Base-by-base conservation (phyloP, 306 rosid species). In the Pyrus pyrifolia region DNA sequence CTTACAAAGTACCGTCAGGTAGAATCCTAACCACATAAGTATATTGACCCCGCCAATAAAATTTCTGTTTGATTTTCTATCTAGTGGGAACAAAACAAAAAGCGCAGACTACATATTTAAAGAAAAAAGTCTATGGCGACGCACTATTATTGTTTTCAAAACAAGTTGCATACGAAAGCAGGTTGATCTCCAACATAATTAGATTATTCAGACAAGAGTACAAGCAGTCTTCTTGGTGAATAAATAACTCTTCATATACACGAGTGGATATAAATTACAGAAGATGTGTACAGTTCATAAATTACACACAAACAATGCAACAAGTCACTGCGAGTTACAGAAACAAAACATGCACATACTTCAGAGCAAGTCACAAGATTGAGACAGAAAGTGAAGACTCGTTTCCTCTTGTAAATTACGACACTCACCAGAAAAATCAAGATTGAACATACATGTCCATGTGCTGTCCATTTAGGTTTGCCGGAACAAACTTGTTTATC, bases 231-330 rank as follows among this genome's bases (percentile, higher is more conserved):
- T 66, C 74, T 31, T 59, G 68, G 57, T 23, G 30, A 44, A 81
- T 71, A 76, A 71, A 52, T 64, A 71, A 58, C 68, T 27, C 68
- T 67, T 72, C 70, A 63, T 81, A 71, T 66, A 64, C 78, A 75
- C 45, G 62, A 51, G 27, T 78, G 67, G 61, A 80, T 52, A 88
- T 85, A 89, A 87, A 81, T 92, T 87, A 89, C 89, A 91, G 79
- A 77, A 85, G 81, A 78, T 85, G 83, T 85, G 80, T 81, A 85
- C 89, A 49, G 3, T 49, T 74, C 83, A 73, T 79, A 82, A 79
- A 77, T 88, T 83, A 86, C 79, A 81, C 82, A 87, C 80, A 84
- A 73, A 85, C 87, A 87, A 88, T 68, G 81, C 88, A 87, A 53
- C 84, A 78, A 79, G 90, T 70, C 84, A 84, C 86, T 78, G 80